These are phyloP conservation scores for Hyaloscypha hepaticicola DNA, from an alignment of 495 filamentous ascomycete species.

Conservation along the genomic window DNA sequence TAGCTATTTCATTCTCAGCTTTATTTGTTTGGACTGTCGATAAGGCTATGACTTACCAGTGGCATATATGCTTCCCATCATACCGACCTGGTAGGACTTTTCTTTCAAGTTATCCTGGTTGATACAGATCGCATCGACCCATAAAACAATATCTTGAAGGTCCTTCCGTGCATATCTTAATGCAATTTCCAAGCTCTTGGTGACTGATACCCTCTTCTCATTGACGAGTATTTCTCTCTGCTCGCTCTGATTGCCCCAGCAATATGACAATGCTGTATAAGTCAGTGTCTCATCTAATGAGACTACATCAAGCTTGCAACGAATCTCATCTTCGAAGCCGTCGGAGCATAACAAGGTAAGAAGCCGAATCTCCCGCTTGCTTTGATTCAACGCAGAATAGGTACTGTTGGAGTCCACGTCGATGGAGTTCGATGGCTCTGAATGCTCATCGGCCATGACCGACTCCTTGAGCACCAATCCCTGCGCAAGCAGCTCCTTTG, in stretches of 20 bases:
- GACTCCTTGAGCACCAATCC: no score
- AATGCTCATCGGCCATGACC: no score
- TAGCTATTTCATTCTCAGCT: background rate
- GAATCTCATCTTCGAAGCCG: no score
- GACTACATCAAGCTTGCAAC: no score
- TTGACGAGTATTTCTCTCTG: background rate
- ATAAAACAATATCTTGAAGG: background rate
- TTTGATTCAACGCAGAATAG: no score
- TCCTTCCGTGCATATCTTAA: background rate
- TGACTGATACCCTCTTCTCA: background rate
- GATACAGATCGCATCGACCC: conserved; percentile 1
- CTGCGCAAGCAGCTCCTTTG: no score
- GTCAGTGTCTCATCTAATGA: no score
- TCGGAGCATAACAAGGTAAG: no score
- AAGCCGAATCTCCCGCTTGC: no score
- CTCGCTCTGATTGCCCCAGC: background rate
- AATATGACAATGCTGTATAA: conserved; percentile 3
- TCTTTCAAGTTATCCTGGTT: background rate
- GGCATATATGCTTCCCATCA: background rate
- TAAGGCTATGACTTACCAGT: no score
- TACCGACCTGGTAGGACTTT: background rate
- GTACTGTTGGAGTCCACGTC: no score
- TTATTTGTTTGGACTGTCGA: background rate
- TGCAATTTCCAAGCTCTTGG: background rate
- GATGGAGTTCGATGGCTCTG: no score